Evolutionary conservation across 1,284 basidiomycete species (phyloP).

Genomic region (Blastosporella zonata): DNA sequence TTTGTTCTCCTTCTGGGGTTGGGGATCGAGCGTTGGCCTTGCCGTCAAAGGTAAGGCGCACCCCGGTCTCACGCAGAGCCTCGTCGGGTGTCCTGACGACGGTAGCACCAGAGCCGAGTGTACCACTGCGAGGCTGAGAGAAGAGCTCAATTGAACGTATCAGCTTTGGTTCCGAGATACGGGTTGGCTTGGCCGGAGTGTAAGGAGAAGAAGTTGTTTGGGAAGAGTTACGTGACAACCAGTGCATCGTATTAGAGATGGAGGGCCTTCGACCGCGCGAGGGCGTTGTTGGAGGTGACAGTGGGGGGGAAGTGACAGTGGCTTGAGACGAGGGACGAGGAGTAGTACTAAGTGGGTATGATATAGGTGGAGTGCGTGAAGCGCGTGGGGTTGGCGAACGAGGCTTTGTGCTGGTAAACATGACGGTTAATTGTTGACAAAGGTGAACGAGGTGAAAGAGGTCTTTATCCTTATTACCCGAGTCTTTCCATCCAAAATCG

Average conservation of each 20-base stretch:
- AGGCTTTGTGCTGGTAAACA: slow-evolving; percentile 27
- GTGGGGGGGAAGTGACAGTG: slow-evolving; percentile 21
- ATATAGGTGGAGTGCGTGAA: slow-evolving; percentile 21
- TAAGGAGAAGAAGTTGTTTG: slow-evolving; percentile 28
- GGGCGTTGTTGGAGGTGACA: slow-evolving; percentile 22
- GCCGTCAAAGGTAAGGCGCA: slow-evolving; percentile 32
- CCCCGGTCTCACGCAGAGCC: slow-evolving; percentile 49
- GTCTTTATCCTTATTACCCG: slow-evolving; percentile 7
- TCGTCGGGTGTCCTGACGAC: slow-evolving; percentile 76
- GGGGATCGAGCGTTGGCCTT: slow-evolving; percentile 15
- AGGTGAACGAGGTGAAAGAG: slow-evolving; percentile 3
- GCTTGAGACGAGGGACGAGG: slow-evolving; percentile 25
- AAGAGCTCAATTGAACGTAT: slow-evolving; percentile 46
- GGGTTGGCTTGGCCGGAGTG: slow-evolving; percentile 42
- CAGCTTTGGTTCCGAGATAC: slow-evolving; percentile 62
- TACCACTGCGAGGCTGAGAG: slow-evolving; percentile 39
- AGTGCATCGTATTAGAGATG: slow-evolving; percentile 45
- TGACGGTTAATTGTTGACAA: slow-evolving; percentile 10
- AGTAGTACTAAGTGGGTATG: slow-evolving; percentile 1
- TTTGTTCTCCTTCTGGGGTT: slow-evolving; percentile 2
- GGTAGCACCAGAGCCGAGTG: slow-evolving; percentile 63
- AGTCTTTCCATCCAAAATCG: slow-evolving; percentile 1
- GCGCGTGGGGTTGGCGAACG: slow-evolving; percentile 27
- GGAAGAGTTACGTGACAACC: slow-evolving; percentile 43
- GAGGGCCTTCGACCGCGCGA: slow-evolving; percentile 33